A percentile compares a stretch with the other conserved stretches of the same genome.
These are phyloP conservation scores for Clarkia xantiana DNA, from an alignment of 345 rosid species.

Conservation along the genomic window DNA sequence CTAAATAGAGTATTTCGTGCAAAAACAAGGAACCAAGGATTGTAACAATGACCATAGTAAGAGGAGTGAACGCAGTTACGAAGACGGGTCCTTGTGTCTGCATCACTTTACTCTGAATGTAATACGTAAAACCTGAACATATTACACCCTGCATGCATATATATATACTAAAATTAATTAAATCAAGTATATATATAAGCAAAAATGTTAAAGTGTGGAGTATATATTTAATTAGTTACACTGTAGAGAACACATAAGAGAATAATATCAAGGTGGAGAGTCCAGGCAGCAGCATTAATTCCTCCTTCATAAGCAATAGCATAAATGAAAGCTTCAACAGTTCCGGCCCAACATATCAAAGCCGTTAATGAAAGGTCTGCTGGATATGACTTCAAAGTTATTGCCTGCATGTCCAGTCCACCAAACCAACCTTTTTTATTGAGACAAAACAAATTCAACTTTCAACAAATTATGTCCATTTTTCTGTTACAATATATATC, in stretches of 20 bases:
- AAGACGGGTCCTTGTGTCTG: constrained; percentile 53
- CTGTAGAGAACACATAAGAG: constrained; percentile 27
- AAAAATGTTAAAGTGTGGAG: too few relatives aligned
- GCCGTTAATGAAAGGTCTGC: constrained; percentile 56
- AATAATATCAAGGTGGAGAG: constrained; percentile 23
- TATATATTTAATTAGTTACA: constrained; percentile 21
- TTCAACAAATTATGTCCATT: too few relatives aligned
- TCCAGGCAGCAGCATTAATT: constrained; percentile 34
- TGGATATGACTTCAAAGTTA: constrained; percentile 39
- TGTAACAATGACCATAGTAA: constrained; percentile 48
- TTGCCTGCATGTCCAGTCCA: too few relatives aligned
- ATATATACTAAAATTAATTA: neutral
- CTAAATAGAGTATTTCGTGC: constrained; percentile 29
- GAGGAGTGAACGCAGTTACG: constrained; percentile 51
- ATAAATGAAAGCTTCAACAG: constrained; percentile 30
- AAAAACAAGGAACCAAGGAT: constrained; percentile 41
- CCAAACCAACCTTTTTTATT: too few relatives aligned
- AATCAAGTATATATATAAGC: too few relatives aligned
- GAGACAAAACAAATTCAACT: too few relatives aligned
- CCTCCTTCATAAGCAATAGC: constrained; percentile 36
- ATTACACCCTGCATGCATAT: constrained; percentile 35
- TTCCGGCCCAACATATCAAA: constrained; percentile 43
- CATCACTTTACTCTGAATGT: constrained; percentile 43
- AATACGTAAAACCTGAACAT: constrained; percentile 38
- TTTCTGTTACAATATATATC: too few relatives aligned